Conservation (phyloP, 768 basidiomycete species). For the Tephrocybe rancida region DNA sequence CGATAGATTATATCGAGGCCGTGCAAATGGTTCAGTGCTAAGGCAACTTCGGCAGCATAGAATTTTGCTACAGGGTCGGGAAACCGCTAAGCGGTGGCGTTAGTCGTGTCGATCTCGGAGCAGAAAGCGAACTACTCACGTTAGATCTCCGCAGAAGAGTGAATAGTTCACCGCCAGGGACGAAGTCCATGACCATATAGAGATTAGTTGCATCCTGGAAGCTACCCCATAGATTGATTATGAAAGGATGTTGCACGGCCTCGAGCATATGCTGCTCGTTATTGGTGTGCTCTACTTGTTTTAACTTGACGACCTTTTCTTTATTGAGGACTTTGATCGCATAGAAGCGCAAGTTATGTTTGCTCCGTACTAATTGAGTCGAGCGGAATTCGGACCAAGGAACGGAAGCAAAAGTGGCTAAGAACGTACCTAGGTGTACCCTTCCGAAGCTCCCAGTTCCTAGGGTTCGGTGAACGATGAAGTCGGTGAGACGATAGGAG, state of each 20-base stretch:
- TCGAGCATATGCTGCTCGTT: slow-evolving; percentile 90
- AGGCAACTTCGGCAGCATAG: slow-evolving; percentile 93
- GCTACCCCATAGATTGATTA: slow-evolving; percentile 95
- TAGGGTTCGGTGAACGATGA: slow-evolving; percentile 78
- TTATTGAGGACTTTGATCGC: slow-evolving; percentile 95
- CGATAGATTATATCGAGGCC: slow-evolving; percentile 90
- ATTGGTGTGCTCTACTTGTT: slow-evolving; percentile 97
- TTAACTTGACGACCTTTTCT: slow-evolving; percentile 87
- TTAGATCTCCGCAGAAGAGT: slow-evolving; percentile 89
- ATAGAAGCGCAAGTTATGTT: slow-evolving; percentile 94
- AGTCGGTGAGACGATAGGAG: slow-evolving; percentile 73
- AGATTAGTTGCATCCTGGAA: slow-evolving; percentile 92
- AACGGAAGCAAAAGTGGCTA: slow-evolving; percentile 9
- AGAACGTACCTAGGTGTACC: slow-evolving; percentile 77
- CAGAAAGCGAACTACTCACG: slow-evolving; percentile 45
- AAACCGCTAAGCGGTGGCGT: slow-evolving; percentile 66
- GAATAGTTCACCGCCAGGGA: slow-evolving; percentile 96
- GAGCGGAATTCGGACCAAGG: slow-evolving; percentile 5
- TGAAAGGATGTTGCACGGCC: slow-evolving; percentile 87
- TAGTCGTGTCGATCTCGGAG: slow-evolving; percentile 12
- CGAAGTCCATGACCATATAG: slow-evolving; percentile 98
- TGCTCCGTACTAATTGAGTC: slow-evolving; percentile 87
- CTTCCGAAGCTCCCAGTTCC: slow-evolving; percentile 98
- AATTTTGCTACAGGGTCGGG: slow-evolving; percentile 98
- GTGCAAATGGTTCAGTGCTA: slow-evolving; percentile 92